Conservation (phyloP, 805 yeast species). For the Candida pseudofarinosa region DNA sequence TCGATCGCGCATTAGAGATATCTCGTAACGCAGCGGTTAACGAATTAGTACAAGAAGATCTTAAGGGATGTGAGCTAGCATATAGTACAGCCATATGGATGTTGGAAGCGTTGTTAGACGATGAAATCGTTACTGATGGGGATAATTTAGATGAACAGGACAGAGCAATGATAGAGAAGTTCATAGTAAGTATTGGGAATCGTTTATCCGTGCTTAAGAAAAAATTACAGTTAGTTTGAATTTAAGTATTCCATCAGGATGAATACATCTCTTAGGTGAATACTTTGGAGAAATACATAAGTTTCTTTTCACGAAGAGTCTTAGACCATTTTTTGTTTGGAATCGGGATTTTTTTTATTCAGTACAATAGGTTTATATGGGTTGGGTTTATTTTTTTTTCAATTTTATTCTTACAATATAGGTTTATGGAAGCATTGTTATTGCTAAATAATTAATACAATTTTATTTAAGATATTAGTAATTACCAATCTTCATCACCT, state of each 20-base stretch:
- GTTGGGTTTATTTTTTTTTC: not conserved
- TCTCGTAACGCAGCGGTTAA: constrained; percentile 87
- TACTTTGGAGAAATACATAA: too few species aligned
- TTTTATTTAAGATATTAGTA: not conserved
- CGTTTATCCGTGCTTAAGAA: constrained; percentile 67
- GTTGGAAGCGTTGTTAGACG: constrained; percentile 80
- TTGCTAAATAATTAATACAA: not conserved
- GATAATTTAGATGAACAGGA: constrained; percentile 68
- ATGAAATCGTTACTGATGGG: constrained; percentile 25
- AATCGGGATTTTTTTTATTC: not conserved
- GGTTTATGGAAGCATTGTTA: not conserved
- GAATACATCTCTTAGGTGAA: too few species aligned
- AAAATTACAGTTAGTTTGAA: constrained; percentile 36
- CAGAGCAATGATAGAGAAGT: constrained; percentile 68
- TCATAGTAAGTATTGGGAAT: constrained; percentile 77
- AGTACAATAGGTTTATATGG: not conserved
- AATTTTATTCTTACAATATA: too few species aligned
- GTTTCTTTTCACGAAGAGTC: not conserved
- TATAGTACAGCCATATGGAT: constrained; percentile 94
- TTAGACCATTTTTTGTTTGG: not conserved
- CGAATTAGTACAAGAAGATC: constrained; percentile 72
- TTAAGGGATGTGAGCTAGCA: constrained; percentile 76
- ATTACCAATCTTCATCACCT: not conserved
- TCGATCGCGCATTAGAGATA: constrained; percentile 91
- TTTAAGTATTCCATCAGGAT: too few species aligned